Evolutionary conservation across 148 eudicot genomes (phyloP), one percentile per base, ranked within the genome.

Genomic region (Fagopyrum esculentum): DNA sequence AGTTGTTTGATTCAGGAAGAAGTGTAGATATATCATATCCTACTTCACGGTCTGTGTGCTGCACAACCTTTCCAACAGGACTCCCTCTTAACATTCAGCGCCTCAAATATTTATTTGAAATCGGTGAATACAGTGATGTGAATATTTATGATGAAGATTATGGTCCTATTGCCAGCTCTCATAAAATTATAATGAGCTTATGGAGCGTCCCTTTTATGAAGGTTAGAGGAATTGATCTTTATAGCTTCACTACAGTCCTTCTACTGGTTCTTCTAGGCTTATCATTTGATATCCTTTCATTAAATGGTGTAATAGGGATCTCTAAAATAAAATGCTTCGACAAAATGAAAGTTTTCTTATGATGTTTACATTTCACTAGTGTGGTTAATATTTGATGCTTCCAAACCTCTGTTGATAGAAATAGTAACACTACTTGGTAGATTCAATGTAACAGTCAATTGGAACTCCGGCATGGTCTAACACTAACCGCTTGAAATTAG

Each of bases 191-290:
- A 35, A 89, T 94, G 75, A 83, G 93, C 73, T 78, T 86, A 79
- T 91, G 98, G 98, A 91, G 98, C 82, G 49, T 82, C 76, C 98
- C 98, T 22, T 88, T 94, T 78, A 78, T 83, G 74, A 94, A 94
- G 98, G 97, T 91, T 81, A 81, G 84, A 49, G 11, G 60, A 45
- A 17, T 54, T 76, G 45, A 16, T 76, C 57, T 4, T 68, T 54
- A 30, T 78, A 9, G 12, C 56, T 74, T 45, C 79, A 9, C 50
- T 63, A 4, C 26, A 22, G 2, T 75, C 46, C 63, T 48, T 13
- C 35, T 43, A 40, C 47, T 66, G 71, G 17, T 13, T 40, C 71
- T 35, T 66, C 19, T 57, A 57, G 63, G 22, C 63, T 57, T 57
- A 2, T 19, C 30, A 17, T 57, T 57, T 19, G 8, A 17, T 19